Base-by-base conservation (phyloP, 129 eudicot genomes). In the Kitagawia praeruptora region DNA sequence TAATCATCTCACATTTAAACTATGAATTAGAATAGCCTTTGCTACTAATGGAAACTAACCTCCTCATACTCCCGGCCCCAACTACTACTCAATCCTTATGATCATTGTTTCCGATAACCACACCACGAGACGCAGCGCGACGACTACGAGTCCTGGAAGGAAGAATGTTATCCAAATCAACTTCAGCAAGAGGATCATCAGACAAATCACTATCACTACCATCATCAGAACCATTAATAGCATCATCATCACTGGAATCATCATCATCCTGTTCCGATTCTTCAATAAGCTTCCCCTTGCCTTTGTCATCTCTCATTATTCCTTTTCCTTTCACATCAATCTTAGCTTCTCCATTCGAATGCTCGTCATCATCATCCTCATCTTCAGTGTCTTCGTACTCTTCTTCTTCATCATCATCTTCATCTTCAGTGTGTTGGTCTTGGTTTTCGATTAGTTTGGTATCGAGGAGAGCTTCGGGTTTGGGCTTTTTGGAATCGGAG, bases 71-170 rank as follows among this genome's bases (percentile, higher is more conserved):
- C 23, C 75, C 34, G 34, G 34, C 34, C 14, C 83, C 38, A 73
- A 69, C 83, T 61, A 23, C 8, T 31, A 31, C 34, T 31, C 34
- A 31, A 23, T 78, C 72, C 41, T 31, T 28, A 46, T 49, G 23
- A 74, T 85, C 88, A 77, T 44, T 77, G 23, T 58, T 25, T 10
- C 83, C 80, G 75, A 91, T 83, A 15, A 80, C 77, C 69, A 89
- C 23, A 2, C 97, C 96, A 23, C 81, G 81, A 75, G 40, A 84
- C 19, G 73, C 80, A 81, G 89, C 72, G 67, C 89, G 88, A 4
- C 99, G 87, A 77, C 98, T 96, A 88, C 99, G 86, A 75, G 99
- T 96, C 91, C 99, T 92, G 14, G 99, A 89, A 0, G 99, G 98
- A 45, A 96, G 87, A 79, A 96, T 96, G 86, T 96, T 96, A 81